Conservation (phyloP, 129 eudicot genomes). For the Centaurea solstitialis region DNA sequence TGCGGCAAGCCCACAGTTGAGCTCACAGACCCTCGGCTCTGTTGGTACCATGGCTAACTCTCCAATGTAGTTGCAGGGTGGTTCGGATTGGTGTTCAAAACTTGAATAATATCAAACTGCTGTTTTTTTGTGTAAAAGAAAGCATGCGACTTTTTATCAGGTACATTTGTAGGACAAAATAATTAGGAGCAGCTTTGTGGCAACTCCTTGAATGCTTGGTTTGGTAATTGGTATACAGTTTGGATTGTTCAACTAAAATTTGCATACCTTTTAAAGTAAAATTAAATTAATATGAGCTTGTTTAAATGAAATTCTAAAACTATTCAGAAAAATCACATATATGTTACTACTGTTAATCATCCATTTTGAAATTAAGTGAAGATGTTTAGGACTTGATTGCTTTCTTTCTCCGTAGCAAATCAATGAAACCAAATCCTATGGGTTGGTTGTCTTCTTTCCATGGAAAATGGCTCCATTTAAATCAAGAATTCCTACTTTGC, state of each 20-base stretch:
- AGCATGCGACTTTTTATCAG: neutral
- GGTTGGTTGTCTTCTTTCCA: too few species aligned
- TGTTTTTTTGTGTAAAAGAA: neutral
- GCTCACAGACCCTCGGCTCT: conserved; percentile 66
- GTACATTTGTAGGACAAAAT: conserved; percentile 6
- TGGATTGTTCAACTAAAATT: neutral
- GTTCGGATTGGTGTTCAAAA: conserved; percentile 9
- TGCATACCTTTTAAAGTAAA: neutral
- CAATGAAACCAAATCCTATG: too few species aligned
- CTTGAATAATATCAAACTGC: neutral
- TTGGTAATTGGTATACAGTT: neutral
- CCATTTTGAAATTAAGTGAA: too few species aligned
- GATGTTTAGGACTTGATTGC: too few species aligned
- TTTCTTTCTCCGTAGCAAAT: too few species aligned
- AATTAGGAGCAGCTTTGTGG: neutral
- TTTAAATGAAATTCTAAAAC: too few species aligned
- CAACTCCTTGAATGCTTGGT: neutral
- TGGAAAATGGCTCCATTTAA: too few species aligned
- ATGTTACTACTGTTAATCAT: too few species aligned
- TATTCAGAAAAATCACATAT: too few species aligned
- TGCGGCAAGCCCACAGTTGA: conserved; percentile 69
- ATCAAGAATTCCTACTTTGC: too few species aligned
- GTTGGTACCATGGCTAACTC: conserved; percentile 60
- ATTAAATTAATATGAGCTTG: too few species aligned
- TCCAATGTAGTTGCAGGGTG: conserved; percentile 63